Conservation (phyloP, 768 basidiomycete species). For the Russula emetica region DNA sequence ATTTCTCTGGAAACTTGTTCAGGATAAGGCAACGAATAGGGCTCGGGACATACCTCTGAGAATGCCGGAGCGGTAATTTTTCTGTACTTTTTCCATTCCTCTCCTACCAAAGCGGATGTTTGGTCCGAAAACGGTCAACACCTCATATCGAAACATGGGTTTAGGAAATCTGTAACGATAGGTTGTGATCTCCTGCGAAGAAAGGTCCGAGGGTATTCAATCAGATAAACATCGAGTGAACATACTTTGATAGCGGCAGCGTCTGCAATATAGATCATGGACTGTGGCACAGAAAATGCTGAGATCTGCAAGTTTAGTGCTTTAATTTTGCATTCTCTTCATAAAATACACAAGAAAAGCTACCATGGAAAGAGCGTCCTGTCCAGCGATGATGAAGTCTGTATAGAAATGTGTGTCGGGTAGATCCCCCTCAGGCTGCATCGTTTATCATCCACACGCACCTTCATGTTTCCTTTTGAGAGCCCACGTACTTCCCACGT, state of each 20-base stretch:
- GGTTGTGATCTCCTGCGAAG: slow-evolving; percentile 47
- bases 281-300: slow-evolving; percentile 1
- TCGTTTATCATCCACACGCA: not conserved
- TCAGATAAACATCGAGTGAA: not conserved
- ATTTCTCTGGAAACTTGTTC: slow-evolving; percentile 31
- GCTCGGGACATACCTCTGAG: slow-evolving; percentile 44
- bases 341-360: not conserved
- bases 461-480: not conserved
- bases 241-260: slow-evolving; percentile 20
- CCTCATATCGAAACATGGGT: slow-evolving; percentile 43
- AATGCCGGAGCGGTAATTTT: slow-evolving; percentile 61
- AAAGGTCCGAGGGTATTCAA: not conserved
- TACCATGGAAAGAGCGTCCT: slow-evolving; percentile 10
- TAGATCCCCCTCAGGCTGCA: not conserved
- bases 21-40: not conserved
- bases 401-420: not conserved
- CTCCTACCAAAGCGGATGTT: slow-evolving; percentile 64
- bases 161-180: slow-evolving; percentile 55
- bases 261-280: slow-evolving; percentile 15
- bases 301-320: not conserved
- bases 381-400: slow-evolving; percentile 19
- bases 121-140: slow-evolving; percentile 48
- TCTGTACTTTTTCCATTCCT: slow-evolving; percentile 62
- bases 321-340: not conserved
- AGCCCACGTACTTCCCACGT: not conserved